Base-by-base conservation (phyloP, 108 stramenopile species). In the Mediolabrus comicus region DNA sequence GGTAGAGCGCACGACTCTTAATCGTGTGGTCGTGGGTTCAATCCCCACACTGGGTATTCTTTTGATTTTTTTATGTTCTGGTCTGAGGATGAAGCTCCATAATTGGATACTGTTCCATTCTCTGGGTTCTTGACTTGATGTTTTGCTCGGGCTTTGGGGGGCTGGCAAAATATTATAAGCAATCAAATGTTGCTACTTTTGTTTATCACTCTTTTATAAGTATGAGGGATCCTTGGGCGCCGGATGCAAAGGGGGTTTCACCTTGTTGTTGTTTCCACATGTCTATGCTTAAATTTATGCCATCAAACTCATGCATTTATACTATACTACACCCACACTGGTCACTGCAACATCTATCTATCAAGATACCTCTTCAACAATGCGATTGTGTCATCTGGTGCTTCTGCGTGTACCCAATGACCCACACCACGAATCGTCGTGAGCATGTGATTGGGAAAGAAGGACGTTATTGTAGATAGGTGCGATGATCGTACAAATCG, bases 331-430 rank as follows among this genome's bases (percentile, higher is more conserved):
- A 38, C 36, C 11, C 1, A 3, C 13, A 19, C 41, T 43, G 19
- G n/a, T n/a, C n/a, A n/a, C n/a, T n/a, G n/a, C n/a, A n/a, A n/a
- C n/a, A n/a, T 41, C 14, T 63, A 89, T 69, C 93, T 74, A 81
- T 95, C 87, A 58, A 95, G 68, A 74, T 86, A 95, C 72, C 82
- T 74, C 59, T 90, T 89, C 36, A 95, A 52, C 27, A 95, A 70
- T 9, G 90, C 86, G 35, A 84, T 74, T 26, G 84, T 83, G 71
- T 88, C 89, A 65, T 95, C 89, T 3, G 93, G 90, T 34, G 88
- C 87, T 71, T 98, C 98, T 4, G 96, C 94, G 75, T 98, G 98
- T 10, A 97, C 84, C 95, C 96, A 96, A 77, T 98, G 98, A 34
- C 96, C 98, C 7, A 88, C 92, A 27, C 92, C 91, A 34, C 87